phyloP scores from a whole-genome alignment of 2,329 filamentous ascomycete genomes.

The Stachybotrys echinatus region DNA sequence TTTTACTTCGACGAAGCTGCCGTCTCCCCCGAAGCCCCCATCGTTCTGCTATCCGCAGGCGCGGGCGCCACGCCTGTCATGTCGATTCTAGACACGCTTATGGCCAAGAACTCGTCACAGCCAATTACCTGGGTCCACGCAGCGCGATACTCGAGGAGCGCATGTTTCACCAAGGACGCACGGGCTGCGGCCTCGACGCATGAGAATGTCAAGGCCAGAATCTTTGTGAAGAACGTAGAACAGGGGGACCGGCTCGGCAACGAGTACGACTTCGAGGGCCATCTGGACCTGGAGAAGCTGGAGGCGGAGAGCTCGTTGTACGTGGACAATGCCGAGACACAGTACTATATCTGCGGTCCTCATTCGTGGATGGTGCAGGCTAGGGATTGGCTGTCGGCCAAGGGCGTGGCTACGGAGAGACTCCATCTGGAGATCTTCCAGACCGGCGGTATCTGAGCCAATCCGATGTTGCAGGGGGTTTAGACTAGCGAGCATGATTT shows the following conservation, averaged over 20 bases:
- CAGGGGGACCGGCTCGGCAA: constrained; percentile 39
- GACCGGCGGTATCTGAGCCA: constrained; percentile 39
- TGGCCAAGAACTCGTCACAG: constrained; percentile 24
- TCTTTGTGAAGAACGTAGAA: constrained; percentile 52
- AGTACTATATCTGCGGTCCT: constrained; percentile 72
- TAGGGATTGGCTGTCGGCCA: constrained; percentile 42
- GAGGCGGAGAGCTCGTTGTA: constrained; percentile 49
- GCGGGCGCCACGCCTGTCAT: constrained; percentile 64
- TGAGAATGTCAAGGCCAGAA: constrained; percentile 31
- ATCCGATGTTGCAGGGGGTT: too few species aligned
- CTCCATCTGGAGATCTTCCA: constrained; percentile 65
- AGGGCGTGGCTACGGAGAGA: constrained; percentile 52
- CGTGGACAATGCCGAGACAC: constrained; percentile 44
- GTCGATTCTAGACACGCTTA: constrained; percentile 56
- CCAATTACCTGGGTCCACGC: constrained; percentile 61
- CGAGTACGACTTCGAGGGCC: constrained; percentile 55
- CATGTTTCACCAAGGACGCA: constrained; percentile 52
- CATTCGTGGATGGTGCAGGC: constrained; percentile 62
- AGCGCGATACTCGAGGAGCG: constrained; percentile 41
- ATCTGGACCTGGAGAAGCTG: constrained; percentile 53
- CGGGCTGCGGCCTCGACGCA: constrained; percentile 37
- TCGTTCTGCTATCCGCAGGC: constrained; percentile 63
- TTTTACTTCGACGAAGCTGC: constrained; percentile 54
- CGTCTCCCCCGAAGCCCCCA: constrained; percentile 39
- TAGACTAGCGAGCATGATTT: background rate